Evolutionary conservation across 2,329 filamentous ascomycete genomes (phyloP).

Genomic region (Neonectria hederae): DNA sequence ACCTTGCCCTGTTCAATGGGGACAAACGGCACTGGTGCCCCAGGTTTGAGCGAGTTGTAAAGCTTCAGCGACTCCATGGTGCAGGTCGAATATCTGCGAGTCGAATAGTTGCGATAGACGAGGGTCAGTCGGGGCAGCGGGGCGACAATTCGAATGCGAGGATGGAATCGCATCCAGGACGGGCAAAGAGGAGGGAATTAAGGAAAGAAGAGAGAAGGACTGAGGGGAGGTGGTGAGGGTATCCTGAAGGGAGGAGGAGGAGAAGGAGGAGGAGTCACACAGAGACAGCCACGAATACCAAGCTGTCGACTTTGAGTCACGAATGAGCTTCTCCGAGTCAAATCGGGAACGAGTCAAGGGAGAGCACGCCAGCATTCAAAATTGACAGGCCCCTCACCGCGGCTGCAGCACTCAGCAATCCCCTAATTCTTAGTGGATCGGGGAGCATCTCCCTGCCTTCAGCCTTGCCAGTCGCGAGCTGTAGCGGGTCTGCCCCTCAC

Average conservation of each 20-base stretch:
- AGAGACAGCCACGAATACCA: slow-evolving; percentile 23
- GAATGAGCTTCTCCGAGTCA: background rate
- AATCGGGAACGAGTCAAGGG: slow-evolving; percentile 3
- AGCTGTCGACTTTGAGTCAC: slow-evolving; percentile 26
- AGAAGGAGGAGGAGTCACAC: slow-evolving; percentile 22
- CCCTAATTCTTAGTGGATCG: slow-evolving; percentile 15
- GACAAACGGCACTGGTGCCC: slow-evolving; percentile 77
- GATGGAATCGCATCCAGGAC: slow-evolving; percentile 48
- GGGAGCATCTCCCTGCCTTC: slow-evolving; percentile 16
- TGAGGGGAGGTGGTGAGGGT: slow-evolving; percentile 31
- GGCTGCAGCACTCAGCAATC: slow-evolving; percentile 11
- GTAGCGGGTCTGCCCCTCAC: slow-evolving; percentile 25
- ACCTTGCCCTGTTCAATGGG: slow-evolving; percentile 77
- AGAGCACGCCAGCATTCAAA: slow-evolving; percentile 12
- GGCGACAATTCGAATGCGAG: slow-evolving; percentile 42
- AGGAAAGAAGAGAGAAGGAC: slow-evolving; percentile 31
- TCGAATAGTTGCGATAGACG: slow-evolving; percentile 48
- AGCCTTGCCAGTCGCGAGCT: slow-evolving; percentile 22
- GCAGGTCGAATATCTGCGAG: slow-evolving; percentile 44
- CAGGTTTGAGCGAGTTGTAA: slow-evolving; percentile 80
- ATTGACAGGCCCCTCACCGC: slow-evolving; percentile 14
- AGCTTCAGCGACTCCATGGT: slow-evolving; percentile 71
- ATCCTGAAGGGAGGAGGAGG: slow-evolving; percentile 5
- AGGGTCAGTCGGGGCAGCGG: slow-evolving; percentile 34
- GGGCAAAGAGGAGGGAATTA: slow-evolving; percentile 18